These are phyloP conservation scores for Fusarium secorum DNA, from an alignment of 2,329 filamentous ascomycete genomes.

Conservation along the genomic window DNA sequence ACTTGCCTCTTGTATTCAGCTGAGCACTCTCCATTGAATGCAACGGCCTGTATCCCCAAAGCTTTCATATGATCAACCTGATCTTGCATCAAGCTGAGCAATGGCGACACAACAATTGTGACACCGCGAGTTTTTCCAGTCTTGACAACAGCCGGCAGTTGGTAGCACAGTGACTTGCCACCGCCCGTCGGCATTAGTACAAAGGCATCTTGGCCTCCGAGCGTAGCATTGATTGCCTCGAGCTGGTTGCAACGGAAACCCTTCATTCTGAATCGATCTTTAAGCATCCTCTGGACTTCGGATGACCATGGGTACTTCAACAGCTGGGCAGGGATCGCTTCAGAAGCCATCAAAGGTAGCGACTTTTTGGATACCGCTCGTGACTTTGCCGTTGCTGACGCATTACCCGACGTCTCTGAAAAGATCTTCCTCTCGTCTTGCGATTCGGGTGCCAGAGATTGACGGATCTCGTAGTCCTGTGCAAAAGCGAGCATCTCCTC, in stretches of 20 bases:
- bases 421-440: conserved; percentile 50
- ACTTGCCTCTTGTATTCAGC: conserved; percentile 70
- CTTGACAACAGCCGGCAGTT: conserved; percentile 84
- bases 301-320: conserved; percentile 82
- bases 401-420: conserved; percentile 60
- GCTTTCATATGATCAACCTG: conserved; percentile 84
- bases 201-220: conserved; percentile 88
- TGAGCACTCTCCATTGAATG: conserved; percentile 81
- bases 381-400: conserved; percentile 43
- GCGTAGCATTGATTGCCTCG: conserved; percentile 93
- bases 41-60: conserved; percentile 78
- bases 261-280: conserved; percentile 81
- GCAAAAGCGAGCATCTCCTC: conserved; percentile 62
- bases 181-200: conserved; percentile 98
- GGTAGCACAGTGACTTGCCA: conserved; percentile 96
- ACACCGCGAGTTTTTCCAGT: conserved; percentile 85
- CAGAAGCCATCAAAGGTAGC: conserved; percentile 34
- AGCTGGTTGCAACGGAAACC: conserved; percentile 92
- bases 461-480: conserved; percentile 57
- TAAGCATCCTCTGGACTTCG: conserved; percentile 82
- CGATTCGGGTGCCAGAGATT: conserved; percentile 41
- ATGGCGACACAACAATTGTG: conserved; percentile 92
- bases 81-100: conserved; percentile 96
- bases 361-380: conserved; percentile 47
- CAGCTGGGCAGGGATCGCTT: conserved; percentile 57